A percentile compares a stretch with the other conserved stretches of the same genome.
phyloP scores from a whole-genome alignment of 805 yeast genomes.

The Limtongozyma cylindracea region DNA sequence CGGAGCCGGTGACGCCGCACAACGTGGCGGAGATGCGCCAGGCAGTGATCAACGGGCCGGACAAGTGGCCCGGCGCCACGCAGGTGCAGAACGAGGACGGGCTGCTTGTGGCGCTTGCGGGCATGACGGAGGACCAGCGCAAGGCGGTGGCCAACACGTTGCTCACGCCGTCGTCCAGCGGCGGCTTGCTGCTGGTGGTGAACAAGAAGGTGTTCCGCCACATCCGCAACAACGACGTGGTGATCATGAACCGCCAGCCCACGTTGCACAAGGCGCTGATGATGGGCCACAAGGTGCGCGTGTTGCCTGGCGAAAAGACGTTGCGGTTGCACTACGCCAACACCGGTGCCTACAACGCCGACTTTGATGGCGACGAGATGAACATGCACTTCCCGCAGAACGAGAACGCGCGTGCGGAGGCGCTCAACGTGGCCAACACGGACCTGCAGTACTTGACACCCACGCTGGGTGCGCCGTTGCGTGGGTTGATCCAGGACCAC shows the following conservation, averaged over 20 bases:
- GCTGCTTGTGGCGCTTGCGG: constrained; percentile 48
- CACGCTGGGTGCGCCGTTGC: constrained; percentile 91
- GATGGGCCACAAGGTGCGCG: constrained; percentile 99
- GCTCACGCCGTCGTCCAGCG: constrained; percentile 61
- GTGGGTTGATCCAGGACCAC: constrained; percentile 98
- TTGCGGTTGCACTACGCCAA: constrained; percentile 92
- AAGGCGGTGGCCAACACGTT: constrained; percentile 87
- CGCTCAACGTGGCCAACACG: constrained; percentile 82
- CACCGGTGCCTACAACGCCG: constrained; percentile 97
- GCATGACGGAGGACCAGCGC: constrained; percentile 85
- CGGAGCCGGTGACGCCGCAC: constrained; percentile 90
- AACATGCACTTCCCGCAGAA: constrained; percentile 98
- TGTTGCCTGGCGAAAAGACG: constrained; percentile 92
- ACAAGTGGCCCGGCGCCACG: constrained; percentile 96
- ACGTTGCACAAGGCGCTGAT: constrained; percentile 97
- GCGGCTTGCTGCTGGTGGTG: constrained; percentile 30
- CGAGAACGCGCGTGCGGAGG: constrained; percentile 93
- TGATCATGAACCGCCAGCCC: constrained; percentile 97
- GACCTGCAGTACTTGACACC: constrained; percentile 96
- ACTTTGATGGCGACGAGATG: constrained; percentile 99
- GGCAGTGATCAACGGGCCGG: constrained; percentile 95
- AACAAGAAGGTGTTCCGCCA: constrained; percentile 92
- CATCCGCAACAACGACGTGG: constrained; percentile 84
- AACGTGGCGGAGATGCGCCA: constrained; percentile 77
- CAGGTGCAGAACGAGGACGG: constrained; percentile 96